These are phyloP conservation scores for Peronospora destructor DNA, from an alignment of 352 stramenopile species.

Conservation along the genomic window DNA sequence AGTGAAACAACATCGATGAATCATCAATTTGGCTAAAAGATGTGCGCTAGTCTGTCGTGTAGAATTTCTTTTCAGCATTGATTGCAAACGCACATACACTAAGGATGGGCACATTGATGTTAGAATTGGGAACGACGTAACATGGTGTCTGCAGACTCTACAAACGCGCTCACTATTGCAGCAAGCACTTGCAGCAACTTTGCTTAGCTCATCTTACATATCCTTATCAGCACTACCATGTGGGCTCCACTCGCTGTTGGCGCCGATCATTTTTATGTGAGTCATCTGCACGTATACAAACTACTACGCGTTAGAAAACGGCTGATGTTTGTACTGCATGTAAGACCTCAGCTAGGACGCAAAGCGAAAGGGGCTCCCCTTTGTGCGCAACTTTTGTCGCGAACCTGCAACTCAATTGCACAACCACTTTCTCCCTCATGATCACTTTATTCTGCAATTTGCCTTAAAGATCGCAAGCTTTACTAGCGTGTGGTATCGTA, in stretches of 20 bases:
- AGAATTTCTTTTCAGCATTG: constrained; percentile 15
- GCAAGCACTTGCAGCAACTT: neutral
- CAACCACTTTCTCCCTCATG: constrained; percentile 23
- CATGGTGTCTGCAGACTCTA: no score
- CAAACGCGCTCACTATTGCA: constrained; percentile 15
- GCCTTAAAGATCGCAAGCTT: constrained; percentile 34
- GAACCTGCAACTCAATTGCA: constrained; percentile 17
- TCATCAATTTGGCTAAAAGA: constrained; percentile 11
- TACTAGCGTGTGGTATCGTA: neutral
- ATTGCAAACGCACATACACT: constrained; percentile 26
- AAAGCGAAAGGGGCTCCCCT: constrained; percentile 17
- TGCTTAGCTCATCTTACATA: neutral
- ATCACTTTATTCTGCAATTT: constrained; percentile 40
- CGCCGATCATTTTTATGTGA: constrained; percentile 9
- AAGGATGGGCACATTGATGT: constrained; percentile 18
- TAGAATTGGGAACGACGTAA: no score
- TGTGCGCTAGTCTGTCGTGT: constrained; percentile 8
- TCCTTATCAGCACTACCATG: neutral
- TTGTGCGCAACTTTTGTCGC: constrained; percentile 8
- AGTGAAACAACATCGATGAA: constrained; percentile 8
- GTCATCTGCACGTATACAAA: constrained; percentile 18
- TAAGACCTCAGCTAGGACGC: constrained; percentile 19
- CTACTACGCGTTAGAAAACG: constrained; percentile 10
- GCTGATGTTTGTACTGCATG: constrained; percentile 11
- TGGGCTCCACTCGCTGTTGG: neutral